Evolutionary conservation across 495 filamentous ascomycete species (phyloP).

Genomic region (Neurospora terricola): DNA sequence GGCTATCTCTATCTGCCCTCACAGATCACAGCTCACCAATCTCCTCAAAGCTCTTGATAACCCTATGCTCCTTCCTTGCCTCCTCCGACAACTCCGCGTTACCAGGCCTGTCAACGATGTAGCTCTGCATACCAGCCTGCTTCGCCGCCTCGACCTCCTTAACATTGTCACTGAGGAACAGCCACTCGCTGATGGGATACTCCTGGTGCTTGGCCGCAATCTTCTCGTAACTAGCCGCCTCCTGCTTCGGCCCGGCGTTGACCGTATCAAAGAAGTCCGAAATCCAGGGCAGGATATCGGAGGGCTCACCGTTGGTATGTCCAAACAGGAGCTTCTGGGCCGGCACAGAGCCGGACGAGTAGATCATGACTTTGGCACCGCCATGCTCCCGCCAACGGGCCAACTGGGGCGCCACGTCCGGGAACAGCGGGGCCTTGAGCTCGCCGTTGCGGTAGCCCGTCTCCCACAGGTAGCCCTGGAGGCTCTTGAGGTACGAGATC

Average conservation of each 20-base stretch:
- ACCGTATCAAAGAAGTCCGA: slow-evolving; percentile 60
- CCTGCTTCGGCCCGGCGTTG: slow-evolving; percentile 60
- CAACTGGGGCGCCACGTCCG: slow-evolving; percentile 51
- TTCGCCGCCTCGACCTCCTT: slow-evolving; percentile 59
- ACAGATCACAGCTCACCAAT: slow-evolving; percentile 9
- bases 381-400: slow-evolving; percentile 35
- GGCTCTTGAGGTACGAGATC: slow-evolving; percentile 55
- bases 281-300: slow-evolving; percentile 47
- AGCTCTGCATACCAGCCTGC: slow-evolving; percentile 50
- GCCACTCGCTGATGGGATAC: slow-evolving; percentile 33
- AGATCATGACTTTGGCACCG: slow-evolving; percentile 49
- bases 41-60: slow-evolving; percentile 38
- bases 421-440: slow-evolving; percentile 56
- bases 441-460: slow-evolving; percentile 51
- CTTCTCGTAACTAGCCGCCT: slow-evolving; percentile 47
- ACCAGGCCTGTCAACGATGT: slow-evolving; percentile 52
- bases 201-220: slow-evolving; percentile 41
- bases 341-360: slow-evolving; percentile 59
- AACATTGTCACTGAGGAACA: slow-evolving; percentile 64
- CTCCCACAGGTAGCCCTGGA: slow-evolving; percentile 65
- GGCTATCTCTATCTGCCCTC: neutral
- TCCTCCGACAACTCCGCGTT: slow-evolving; percentile 45
- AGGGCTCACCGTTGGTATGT: slow-evolving; percentile 46
- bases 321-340: slow-evolving; percentile 63
- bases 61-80: slow-evolving; percentile 28